Conservation (phyloP, 352 stramenopile genomes). For the Peronospora farinosa region DNA sequence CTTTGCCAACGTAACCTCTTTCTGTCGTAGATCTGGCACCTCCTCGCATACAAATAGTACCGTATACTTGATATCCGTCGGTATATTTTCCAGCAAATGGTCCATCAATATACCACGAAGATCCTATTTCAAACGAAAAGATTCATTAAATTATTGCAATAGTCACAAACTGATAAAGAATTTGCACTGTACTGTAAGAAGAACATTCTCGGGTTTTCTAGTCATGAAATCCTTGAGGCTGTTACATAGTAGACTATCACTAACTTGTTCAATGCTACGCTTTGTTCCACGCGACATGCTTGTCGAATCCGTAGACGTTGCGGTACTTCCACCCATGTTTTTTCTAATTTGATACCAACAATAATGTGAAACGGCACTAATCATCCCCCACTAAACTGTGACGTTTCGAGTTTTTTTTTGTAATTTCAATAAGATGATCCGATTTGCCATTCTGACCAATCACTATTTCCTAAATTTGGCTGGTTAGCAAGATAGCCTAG, state of each 20-base stretch:
- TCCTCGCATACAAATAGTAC: constrained; percentile 73
- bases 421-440: constrained; percentile 2
- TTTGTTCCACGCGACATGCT: constrained; percentile 21
- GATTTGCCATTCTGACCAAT: too few species aligned
- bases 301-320: constrained; percentile 27
- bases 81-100: constrained; percentile 48
- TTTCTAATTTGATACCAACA: too few species aligned
- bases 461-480: too few species aligned
- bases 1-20: constrained; percentile 3
- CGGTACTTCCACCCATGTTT: constrained; percentile 55
- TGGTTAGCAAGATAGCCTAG: too few species aligned
- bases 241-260: constrained; percentile 22
- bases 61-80: constrained; percentile 57
- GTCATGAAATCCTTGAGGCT: constrained; percentile 38
- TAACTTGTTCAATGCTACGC: constrained; percentile 21
- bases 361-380: too few species aligned
- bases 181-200: constrained; percentile 39
- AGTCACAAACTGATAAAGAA: neutral
- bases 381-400: too few species aligned
- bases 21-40: constrained; percentile 39
- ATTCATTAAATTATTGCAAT: neutral
- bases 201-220: constrained; percentile 33
- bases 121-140: constrained; percentile 25
- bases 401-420: too few species aligned
- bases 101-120: constrained; percentile 62